phyloP scores from a whole-genome alignment of 31 red algal species.

The Odonthalia washingtoniensis region DNA sequence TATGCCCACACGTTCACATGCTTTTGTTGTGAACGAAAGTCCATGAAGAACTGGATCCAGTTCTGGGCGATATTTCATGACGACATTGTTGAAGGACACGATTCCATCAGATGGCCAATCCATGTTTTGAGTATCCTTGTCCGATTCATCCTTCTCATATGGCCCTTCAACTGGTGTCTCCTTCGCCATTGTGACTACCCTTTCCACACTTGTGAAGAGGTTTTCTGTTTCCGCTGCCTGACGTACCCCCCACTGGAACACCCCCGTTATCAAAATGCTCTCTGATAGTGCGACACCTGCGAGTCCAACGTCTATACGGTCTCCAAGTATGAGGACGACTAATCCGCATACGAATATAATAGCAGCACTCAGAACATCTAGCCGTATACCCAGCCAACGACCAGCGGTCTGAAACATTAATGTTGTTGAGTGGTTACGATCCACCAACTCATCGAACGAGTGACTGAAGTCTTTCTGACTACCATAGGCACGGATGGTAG shows the following conservation, averaged over 20 bases:
- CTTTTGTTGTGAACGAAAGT: slow-evolving; percentile 62
- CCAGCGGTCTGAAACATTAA: slow-evolving; percentile 62
- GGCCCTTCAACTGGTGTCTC: slow-evolving; percentile 33
- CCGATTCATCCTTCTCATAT: not conserved
- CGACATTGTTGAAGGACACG: slow-evolving; percentile 74
- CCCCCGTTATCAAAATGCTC: slow-evolving; percentile 41
- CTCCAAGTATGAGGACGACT: slow-evolving; percentile 47
- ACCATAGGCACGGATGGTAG: slow-evolving; percentile 75
- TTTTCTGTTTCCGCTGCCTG: slow-evolving; percentile 1
- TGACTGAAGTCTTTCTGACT: slow-evolving; percentile 1
- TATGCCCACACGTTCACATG: slow-evolving; percentile 65
- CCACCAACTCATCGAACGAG: no score
- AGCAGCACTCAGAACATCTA: slow-evolving; percentile 72
- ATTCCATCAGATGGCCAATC: slow-evolving; percentile 71
- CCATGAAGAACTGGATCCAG: slow-evolving; percentile 73
- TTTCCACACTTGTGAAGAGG: not conserved
- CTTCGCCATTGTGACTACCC: slow-evolving; percentile 40
- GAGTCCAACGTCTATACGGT: slow-evolving; percentile 55
- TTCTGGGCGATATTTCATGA: slow-evolving; percentile 83
- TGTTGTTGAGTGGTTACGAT: slow-evolving; percentile 58
- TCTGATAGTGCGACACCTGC: slow-evolving; percentile 78
- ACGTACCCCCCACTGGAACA: not conserved
- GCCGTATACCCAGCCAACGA: slow-evolving; percentile 84
- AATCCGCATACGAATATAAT: slow-evolving; percentile 44
- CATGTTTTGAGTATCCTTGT: not conserved